A percentile compares a stretch with the other conserved stretches of the same genome.
phyloP scores from a whole-genome alignment of 441 rosid genomes.

The Erodium moschatum region DNA sequence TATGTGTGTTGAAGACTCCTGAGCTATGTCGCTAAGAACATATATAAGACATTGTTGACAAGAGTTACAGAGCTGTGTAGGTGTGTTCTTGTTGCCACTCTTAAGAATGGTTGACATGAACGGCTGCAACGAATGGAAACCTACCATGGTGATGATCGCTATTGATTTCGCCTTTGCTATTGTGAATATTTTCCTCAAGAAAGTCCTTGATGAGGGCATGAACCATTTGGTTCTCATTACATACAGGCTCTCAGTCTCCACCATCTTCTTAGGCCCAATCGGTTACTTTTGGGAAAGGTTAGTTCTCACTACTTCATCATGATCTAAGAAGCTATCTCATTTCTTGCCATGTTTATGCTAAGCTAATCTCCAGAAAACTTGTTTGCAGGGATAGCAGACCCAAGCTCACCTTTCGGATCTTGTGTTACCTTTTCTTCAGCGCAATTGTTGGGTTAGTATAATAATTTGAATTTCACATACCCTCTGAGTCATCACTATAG shows the following conservation, averaged over 20 bases:
- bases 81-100: background rate
- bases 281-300: constrained; percentile 56
- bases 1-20: background rate
- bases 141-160: constrained; percentile 34
- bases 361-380: background rate
- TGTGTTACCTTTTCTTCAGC: constrained; percentile 45
- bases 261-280: constrained; percentile 48
- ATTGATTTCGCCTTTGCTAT: constrained; percentile 42
- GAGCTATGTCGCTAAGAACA: background rate
- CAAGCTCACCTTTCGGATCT: constrained; percentile 39
- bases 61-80: constrained; percentile 5
- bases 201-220: constrained; percentile 41
- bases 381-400: constrained; percentile 50
- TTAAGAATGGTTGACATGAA: constrained; percentile 26
- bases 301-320: background rate
- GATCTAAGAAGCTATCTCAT: background rate
- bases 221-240: constrained; percentile 48
- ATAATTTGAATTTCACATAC: background rate
- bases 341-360: background rate
- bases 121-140: constrained; percentile 31
- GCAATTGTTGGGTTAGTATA: constrained; percentile 49
- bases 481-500: too few relatives aligned
- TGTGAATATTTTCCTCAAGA: constrained; percentile 48
- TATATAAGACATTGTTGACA: background rate
- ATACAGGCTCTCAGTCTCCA: constrained; percentile 39